Percentiles rank a stretch among this genome's conserved stretches.
Conservation (phyloP, 2,329 filamentous ascomycete species). For the Arthrinium phaeospermum region DNA sequence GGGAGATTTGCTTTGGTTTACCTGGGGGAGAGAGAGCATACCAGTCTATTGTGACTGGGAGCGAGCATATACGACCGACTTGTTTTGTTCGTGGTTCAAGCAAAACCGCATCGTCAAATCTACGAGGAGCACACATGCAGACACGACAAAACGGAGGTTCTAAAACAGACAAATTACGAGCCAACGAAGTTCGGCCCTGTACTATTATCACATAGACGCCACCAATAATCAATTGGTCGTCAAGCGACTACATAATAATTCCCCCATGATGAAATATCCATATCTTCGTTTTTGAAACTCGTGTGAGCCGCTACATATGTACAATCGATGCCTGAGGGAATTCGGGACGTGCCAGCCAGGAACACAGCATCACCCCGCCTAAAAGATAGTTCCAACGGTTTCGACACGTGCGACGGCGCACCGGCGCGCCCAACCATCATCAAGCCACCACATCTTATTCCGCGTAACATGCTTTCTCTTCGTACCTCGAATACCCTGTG, state of each 20-base stretch:
- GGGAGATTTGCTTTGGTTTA: background rate
- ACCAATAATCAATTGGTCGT: background rate
- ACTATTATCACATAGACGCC: constrained; percentile 1
- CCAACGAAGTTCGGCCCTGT: background rate
- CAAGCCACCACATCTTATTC: background rate
- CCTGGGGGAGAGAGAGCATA: background rate
- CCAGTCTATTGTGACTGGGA: background rate
- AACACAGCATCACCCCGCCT: background rate
- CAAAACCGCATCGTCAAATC: background rate
- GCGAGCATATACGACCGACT: background rate
- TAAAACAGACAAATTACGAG: background rate
- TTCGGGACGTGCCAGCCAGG: background rate
- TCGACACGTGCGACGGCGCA: background rate
- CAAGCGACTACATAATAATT: background rate
- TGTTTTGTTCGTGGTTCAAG: background rate
- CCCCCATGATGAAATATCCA: background rate
- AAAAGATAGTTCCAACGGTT: background rate
- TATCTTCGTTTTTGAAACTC: background rate
- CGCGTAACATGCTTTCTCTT: too few species aligned
- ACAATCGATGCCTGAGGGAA: background rate
- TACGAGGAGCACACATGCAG: background rate
- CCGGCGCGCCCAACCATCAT: background rate
- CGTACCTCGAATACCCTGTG: too few species aligned
- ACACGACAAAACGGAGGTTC: background rate
- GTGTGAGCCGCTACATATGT: background rate